Conservation (phyloP, 164 flowering plant genomes). For the Saururus chinensis region DNA sequence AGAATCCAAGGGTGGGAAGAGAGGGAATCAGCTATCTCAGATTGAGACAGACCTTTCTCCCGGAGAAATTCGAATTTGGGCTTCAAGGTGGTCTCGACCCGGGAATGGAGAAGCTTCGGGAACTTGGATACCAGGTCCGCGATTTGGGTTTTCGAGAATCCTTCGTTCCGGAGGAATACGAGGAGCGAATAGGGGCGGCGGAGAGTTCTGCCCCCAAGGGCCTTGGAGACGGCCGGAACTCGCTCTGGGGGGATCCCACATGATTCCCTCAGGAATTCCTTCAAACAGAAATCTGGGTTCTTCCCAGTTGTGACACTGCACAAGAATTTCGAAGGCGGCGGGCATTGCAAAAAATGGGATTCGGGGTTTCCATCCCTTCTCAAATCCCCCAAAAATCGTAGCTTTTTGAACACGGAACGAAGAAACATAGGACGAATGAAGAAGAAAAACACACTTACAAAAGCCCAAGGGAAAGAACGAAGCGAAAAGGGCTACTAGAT, state of each 20-base stretch:
- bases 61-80: constrained; percentile 1
- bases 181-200: not conserved
- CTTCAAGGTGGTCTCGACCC: not conserved
- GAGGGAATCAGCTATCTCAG: not conserved
- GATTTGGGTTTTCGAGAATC: not conserved
- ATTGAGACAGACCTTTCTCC: not conserved
- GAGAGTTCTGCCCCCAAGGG: not conserved
- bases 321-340: too few species aligned
- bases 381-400: too few species aligned
- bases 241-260: not conserved
- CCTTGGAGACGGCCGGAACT: not conserved
- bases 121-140: not conserved
- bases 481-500: too few species aligned
- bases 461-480: too few species aligned
- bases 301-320: too few species aligned
- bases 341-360: too few species aligned
- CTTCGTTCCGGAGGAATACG: not conserved
- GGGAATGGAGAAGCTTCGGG: not conserved
- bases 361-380: too few species aligned
- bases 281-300: too few species aligned
- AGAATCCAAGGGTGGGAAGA: too few species aligned
- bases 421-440: too few species aligned
- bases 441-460: too few species aligned
- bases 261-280: not conserved
- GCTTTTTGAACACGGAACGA: too few species aligned